These are phyloP conservation scores for Trifolium repens DNA, from an alignment of 306 rosid species.

Conservation along the genomic window DNA sequence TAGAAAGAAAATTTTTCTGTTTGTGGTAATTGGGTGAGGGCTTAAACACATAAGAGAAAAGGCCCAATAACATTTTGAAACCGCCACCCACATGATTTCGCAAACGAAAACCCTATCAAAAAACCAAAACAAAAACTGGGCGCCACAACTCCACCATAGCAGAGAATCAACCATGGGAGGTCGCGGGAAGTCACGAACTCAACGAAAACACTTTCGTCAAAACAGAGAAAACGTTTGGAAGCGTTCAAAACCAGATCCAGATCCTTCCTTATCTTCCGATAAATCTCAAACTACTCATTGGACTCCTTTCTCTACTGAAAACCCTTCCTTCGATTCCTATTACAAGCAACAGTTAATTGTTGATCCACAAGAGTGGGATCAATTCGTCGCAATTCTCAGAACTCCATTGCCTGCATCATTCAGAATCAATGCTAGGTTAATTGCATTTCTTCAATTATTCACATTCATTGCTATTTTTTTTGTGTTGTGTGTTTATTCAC, in stretches of 20 bases:
- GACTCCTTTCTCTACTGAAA: constrained; percentile 80
- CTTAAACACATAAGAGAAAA: not conserved
- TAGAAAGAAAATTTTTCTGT: no score
- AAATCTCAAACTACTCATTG: constrained; percentile 49
- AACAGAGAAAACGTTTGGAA: constrained; percentile 93
- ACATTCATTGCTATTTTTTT: not conserved
- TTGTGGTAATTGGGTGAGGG: not conserved
- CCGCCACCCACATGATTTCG: not conserved
- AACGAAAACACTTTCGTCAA: constrained; percentile 80
- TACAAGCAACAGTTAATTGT: constrained; percentile 83
- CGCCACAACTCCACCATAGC: not conserved
- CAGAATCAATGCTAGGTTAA: constrained; percentile 80
- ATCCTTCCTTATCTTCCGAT: constrained; percentile 36
- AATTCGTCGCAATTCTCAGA: constrained; percentile 73
- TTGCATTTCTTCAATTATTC: not conserved
- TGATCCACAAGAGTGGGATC: constrained; percentile 68
- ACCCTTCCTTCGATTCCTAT: constrained; percentile 65
- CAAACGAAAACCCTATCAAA: constrained; percentile 42
- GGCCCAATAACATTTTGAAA: constrained; percentile 24
- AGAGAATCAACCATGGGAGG: constrained; percentile 56
- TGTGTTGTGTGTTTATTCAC: not conserved
- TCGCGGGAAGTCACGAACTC: constrained; percentile 82
- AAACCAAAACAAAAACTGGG: constrained; percentile 4
- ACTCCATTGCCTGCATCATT: constrained; percentile 89
- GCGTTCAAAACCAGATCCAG: constrained; percentile 71